Evolutionary conservation across 306 rosid species (phyloP).

Genomic region (Cucurbita maxima): DNA sequence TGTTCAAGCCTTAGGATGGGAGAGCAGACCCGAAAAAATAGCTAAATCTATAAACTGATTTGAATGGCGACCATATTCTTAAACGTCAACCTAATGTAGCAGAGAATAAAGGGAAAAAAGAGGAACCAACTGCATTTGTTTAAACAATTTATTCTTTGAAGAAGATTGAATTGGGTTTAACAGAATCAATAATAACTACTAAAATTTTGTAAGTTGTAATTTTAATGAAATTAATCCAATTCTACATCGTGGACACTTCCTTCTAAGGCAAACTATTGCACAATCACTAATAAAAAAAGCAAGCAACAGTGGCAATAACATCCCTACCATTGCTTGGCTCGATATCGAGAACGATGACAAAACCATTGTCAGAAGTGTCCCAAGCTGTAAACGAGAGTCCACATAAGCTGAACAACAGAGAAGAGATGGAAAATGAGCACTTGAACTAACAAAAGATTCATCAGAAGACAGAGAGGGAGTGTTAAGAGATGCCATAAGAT

Average conservation of each 20-base stretch:
- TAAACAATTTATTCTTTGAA: neutral
- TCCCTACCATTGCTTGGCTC: neutral
- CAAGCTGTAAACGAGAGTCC: constrained; percentile 88
- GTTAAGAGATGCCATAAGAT: neutral
- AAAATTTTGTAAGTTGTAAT: neutral
- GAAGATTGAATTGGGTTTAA: neutral
- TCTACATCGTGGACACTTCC: neutral
- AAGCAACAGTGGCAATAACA: neutral
- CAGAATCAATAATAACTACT: neutral
- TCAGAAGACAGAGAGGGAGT: neutral
- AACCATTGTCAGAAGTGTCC: constrained; percentile 55
- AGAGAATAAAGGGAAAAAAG: neutral
- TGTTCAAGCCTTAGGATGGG: neutral
- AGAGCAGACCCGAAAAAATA: neutral
- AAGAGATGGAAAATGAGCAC: neutral
- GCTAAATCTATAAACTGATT: neutral
- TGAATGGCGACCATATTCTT: neutral
- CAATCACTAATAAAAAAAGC: neutral
- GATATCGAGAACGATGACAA: neutral
- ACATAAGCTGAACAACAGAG: constrained; percentile 56
- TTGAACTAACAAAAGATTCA: neutral
- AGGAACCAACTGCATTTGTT: neutral
- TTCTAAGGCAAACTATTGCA: neutral
- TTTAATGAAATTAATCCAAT: constrained; percentile 1
- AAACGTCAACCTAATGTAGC: neutral